Evolutionary conservation across 805 yeast genomes (phyloP).

Genomic region (Lachancea cidri): DNA sequence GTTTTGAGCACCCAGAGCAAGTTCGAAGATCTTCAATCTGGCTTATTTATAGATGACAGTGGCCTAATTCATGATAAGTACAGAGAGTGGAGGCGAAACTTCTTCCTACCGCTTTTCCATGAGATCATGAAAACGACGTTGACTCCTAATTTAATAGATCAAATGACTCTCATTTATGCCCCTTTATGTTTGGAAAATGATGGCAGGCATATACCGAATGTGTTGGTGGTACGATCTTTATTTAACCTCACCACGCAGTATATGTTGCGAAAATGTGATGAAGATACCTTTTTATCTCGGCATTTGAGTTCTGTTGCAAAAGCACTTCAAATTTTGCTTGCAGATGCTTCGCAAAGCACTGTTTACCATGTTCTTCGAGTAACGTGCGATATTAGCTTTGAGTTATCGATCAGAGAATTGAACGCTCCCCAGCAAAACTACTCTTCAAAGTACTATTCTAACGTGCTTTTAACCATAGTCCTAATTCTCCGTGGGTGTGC

Average conservation of each 20-base stretch:
- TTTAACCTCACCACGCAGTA: constrained; percentile 12
- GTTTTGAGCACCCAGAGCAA: constrained; percentile 15
- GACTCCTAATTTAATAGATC: not conserved
- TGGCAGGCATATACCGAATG: constrained; percentile 13
- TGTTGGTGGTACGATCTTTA: constrained; percentile 12
- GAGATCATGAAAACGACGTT: not conserved
- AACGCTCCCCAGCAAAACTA: constrained; percentile 13
- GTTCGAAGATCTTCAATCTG: constrained; percentile 17
- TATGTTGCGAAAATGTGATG: constrained; percentile 5
- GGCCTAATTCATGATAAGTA: constrained; percentile 15
- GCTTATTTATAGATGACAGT: constrained; percentile 21
- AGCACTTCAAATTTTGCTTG: constrained; percentile 16
- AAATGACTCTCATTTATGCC: constrained; percentile 10
- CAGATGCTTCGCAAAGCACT: constrained; percentile 1
- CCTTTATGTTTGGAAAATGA: constrained; percentile 7
- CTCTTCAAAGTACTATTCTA: constrained; percentile 14
- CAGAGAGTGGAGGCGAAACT: constrained; percentile 16
- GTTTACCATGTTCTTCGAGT: constrained; percentile 9
- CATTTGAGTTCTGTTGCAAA: constrained; percentile 22
- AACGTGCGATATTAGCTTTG: constrained; percentile 10
- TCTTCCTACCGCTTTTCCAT: constrained; percentile 23
- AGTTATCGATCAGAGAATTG: constrained; percentile 14
- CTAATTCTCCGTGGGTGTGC: constrained; percentile 11
- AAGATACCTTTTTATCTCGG: constrained; percentile 8
- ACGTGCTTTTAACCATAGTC: constrained; percentile 19